Conservation (phyloP, 2,329 filamentous ascomycete species). For the Emmonsiellopsis sp. region DNA sequence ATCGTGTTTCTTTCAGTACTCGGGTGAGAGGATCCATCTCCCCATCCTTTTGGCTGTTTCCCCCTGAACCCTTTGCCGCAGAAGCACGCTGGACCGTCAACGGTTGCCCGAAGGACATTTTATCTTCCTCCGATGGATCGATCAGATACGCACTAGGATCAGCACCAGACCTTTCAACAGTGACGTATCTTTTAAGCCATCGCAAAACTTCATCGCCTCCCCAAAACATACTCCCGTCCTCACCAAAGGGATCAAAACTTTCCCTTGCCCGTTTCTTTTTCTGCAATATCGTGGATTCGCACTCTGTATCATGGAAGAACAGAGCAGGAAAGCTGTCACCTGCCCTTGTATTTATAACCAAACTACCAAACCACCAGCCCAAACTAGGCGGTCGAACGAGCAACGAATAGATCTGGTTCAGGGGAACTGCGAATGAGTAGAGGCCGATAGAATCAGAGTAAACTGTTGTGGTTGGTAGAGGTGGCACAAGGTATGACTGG, state of each 20-base stretch:
- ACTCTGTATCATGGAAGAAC: slow-evolving; percentile 97
- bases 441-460: slow-evolving; percentile 62
- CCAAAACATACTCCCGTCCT: slow-evolving; percentile 79
- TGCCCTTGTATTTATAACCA: slow-evolving; percentile 82
- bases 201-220: slow-evolving; percentile 89
- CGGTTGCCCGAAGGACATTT: slow-evolving; percentile 59
- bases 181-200: slow-evolving; percentile 79
- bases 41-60: slow-evolving; percentile 45
- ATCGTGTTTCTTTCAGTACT: slow-evolving; percentile 86
- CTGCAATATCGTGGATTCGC: slow-evolving; percentile 87
- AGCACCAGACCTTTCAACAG: slow-evolving; percentile 70
- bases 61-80: slow-evolving; percentile 2
- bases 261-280: slow-evolving; percentile 78
- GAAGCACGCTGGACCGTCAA: slow-evolving; percentile 26
- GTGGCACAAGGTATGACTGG: slow-evolving; percentile 83
- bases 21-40: slow-evolving; percentile 90
- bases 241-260: slow-evolving; percentile 82
- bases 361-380: slow-evolving; percentile 96
- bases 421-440: slow-evolving; percentile 85
- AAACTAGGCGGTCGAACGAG: slow-evolving; percentile 83
- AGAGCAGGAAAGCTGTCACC: slow-evolving; percentile 91
- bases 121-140: slow-evolving; percentile 78
- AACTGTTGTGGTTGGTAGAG: slow-evolving; percentile 74
- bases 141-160: slow-evolving; percentile 89
- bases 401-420: slow-evolving; percentile 83